Evolutionary conservation across 2,329 filamentous ascomycete species (phyloP).

Genomic region (Xenosphaeropsis pyriputrescens): DNA sequence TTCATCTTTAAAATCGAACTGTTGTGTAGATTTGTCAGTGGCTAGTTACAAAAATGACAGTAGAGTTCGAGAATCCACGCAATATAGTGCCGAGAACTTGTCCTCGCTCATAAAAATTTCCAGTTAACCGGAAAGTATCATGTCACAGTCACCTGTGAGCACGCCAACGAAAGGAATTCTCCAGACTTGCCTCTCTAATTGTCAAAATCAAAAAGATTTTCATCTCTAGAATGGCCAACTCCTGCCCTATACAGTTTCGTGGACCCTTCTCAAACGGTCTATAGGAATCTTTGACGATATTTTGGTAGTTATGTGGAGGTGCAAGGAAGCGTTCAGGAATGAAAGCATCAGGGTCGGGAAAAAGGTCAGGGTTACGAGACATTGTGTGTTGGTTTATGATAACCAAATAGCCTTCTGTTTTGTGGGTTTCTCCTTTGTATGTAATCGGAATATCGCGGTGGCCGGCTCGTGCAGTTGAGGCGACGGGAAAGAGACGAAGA

Average conservation of each 20-base stretch:
- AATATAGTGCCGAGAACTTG: too few relatives aligned
- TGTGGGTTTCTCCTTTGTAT: neutral
- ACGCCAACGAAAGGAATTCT: too few relatives aligned
- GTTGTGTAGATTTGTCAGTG: too few relatives aligned
- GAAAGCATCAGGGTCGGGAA: slow-evolving; percentile 26
- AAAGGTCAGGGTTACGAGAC: slow-evolving; percentile 24
- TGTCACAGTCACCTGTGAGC: too few relatives aligned
- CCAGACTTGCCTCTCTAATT: slow-evolving; percentile 16
- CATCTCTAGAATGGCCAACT: slow-evolving; percentile 32
- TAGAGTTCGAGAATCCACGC: too few relatives aligned
- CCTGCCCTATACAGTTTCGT: slow-evolving; percentile 41
- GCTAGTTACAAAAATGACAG: too few relatives aligned
- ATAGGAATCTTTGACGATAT: slow-evolving; percentile 26
- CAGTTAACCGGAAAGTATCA: too few relatives aligned
- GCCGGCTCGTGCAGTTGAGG: slow-evolving; percentile 1
- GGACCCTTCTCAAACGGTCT: slow-evolving; percentile 39
- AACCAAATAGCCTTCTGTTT: neutral
- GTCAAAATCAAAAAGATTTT: slow-evolving; percentile 30
- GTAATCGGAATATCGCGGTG: neutral
- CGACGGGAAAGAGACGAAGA: slow-evolving; percentile 6
- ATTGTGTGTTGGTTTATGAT: slow-evolving; percentile 2
- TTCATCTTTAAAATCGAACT: slow-evolving; percentile 28
- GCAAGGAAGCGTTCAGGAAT: slow-evolving; percentile 31
- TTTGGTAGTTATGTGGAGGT: slow-evolving; percentile 13
- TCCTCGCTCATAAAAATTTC: too few relatives aligned